Base-by-base conservation (phyloP, 768 basidiomycete species). In the Lyophyllum decastes region DNA sequence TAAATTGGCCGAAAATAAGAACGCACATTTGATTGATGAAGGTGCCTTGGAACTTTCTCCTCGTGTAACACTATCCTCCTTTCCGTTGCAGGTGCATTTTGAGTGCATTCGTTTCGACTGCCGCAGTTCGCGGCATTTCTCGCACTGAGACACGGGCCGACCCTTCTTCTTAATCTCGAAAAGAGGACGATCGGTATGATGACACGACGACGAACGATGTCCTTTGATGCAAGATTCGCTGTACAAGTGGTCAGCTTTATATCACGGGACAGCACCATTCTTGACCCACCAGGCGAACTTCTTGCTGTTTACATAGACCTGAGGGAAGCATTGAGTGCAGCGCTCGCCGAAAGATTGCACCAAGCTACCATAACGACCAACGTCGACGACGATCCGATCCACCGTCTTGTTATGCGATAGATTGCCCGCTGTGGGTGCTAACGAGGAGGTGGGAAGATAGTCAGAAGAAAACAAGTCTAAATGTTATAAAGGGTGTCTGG, bases 181-280 rank as follows among this genome's bases (percentile, higher is more conserved):
- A n/a, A 97, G 78, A 4, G 94, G 93, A 19, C 95, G 80, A 64
- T 94, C 91, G 27, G 86, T 86, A 68, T 97, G 95, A 48, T 83
- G 82, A 70, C 95, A 97, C 14, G 85, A 85, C 2, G 93, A 94
- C 12, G 94, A 95, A 52, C 95, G 87, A 67, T 97, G 94, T 0
- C 95, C 95, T 74, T 95, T 95, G 70, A 95, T 95, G 72, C 95
- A 97, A 12, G 92, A 89, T 77, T 90, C 90, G 72, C 94, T 95
- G 65, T 21, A 33, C 34, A 49, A 40, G 34, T 17, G 30, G 21
- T 50, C 35, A 61, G 61, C 34, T 61, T 30, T 27, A 60, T 8
- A 34, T 22, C n/a, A 30, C 46, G 35, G 12, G 16, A 27, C 22
- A 43, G 40, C 40, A 33, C 33, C 53, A 5, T 26, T 30, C 38